Evolutionary conservation across 2,329 filamentous ascomycete genomes (phyloP).

Genomic region (Aspergillus calidoustus): DNA sequence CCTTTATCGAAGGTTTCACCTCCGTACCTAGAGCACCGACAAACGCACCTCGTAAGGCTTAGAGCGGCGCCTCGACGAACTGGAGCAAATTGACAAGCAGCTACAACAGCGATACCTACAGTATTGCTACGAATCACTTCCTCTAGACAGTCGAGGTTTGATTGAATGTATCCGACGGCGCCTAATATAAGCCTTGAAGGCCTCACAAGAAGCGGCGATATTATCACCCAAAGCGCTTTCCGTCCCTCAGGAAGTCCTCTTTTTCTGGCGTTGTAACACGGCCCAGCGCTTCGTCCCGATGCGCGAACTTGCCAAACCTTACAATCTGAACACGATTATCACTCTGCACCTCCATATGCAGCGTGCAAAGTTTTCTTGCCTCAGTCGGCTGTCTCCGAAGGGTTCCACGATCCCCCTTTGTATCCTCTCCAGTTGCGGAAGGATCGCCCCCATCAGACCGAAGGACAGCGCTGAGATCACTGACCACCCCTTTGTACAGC

Average conservation of each 20-base stretch:
- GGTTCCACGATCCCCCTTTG: neutral
- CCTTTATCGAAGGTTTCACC: conserved; percentile 47
- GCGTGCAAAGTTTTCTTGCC: conserved; percentile 1
- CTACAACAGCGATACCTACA: conserved; percentile 60
- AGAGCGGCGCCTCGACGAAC: conserved; percentile 52
- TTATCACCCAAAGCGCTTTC: conserved; percentile 1
- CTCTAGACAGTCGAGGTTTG: conserved; percentile 27
- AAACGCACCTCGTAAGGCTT: conserved; percentile 38
- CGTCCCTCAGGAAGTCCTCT: conserved; percentile 28
- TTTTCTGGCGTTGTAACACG: conserved; percentile 28
- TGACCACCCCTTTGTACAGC: neutral
- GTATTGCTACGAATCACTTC: conserved; percentile 55
- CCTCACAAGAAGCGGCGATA: neutral
- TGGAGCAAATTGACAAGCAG: conserved; percentile 24
- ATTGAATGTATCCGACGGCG: no score
- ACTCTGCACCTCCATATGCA: neutral
- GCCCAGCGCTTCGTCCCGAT: conserved; percentile 30
- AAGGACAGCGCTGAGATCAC: neutral
- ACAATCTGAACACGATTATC: conserved; percentile 17
- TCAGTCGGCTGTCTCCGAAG: neutral
- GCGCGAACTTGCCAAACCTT: conserved; percentile 32
- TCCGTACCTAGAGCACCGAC: conserved; percentile 32
- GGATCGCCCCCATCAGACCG: neutral
- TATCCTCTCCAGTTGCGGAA: neutral
- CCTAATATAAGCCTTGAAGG: no score